Evolutionary conservation across 2,329 filamentous ascomycete species (phyloP), one percentile per base, ranked within the genome.

Genomic region (Cladosporium halotolerans): DNA sequence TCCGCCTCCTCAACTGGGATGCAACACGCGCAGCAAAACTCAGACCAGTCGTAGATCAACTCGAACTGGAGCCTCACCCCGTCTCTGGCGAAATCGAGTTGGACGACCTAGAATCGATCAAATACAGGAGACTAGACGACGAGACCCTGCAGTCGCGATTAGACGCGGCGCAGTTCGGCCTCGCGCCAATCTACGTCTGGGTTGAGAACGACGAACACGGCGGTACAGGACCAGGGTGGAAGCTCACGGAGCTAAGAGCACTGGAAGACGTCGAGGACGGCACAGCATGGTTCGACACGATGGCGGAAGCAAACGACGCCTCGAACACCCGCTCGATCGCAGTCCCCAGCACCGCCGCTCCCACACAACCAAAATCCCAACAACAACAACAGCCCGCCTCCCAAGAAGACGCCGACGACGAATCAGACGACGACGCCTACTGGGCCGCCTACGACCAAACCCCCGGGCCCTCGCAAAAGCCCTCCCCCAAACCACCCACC

Each of bases 381-480:
- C 38, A 49, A 38, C 28, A 38, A 16, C 8, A 11, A 31, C 43
- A 53, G 18, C 13, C 33, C 14, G 61, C 34, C 16, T 58, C 59
- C 8, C 50, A 57, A 9, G 46, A 62, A 19, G 52, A 62, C 34
- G 65, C 69, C 45, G 49, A 77, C 1, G 80, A 84, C 0, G 82
- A 83, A 0, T 84, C 86, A 18, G 85, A 87, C 32, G 85, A 89
- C 57, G 86, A 88, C 59, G 84, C 84, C 61, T 92, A 92, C 68
- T 92, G 88, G 88, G 85, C 82, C 32, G 80, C 82, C 56, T 91
- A 92, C 67, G 86, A 89, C 66, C 79, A 80, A 23, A 88, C 85
- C 3, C 85, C 86, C 1, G 77, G 79, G 2, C 84, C 84, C 1
- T 82, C 78, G 14, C 70, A 74, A 18, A 82, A 84, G 63, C 76